These are phyloP conservation scores for Phalaenopsis hybrid DNA, from an alignment of 116 monocot species.

Conservation along the genomic window DNA sequence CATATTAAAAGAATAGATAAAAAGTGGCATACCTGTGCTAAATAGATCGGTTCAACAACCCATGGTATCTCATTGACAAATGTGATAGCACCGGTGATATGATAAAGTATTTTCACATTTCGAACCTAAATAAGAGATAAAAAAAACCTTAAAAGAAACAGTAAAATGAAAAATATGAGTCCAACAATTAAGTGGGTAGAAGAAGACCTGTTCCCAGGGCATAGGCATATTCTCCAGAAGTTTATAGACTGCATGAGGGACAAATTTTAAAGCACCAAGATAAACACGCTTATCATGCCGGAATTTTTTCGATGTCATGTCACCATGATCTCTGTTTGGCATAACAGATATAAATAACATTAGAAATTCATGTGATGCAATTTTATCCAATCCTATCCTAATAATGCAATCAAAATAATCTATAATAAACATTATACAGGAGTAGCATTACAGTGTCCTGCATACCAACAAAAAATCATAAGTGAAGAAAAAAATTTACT, in stretches of 20 bases:
- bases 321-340: slow-evolving; percentile 74
- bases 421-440: not conserved
- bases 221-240: slow-evolving; percentile 98
- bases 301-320: slow-evolving; percentile 95
- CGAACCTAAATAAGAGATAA: slow-evolving; percentile 56
- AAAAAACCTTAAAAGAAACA: not conserved
- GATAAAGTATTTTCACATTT: slow-evolving; percentile 89
- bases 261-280: slow-evolving; percentile 93
- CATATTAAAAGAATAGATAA: not conserved
- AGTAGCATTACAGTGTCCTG: not conserved
- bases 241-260: slow-evolving; percentile 97
- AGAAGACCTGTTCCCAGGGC: slow-evolving; percentile 91
- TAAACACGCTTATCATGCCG: slow-evolving; percentile 98
- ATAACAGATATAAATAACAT: not conserved
- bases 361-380: not conserved
- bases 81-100: slow-evolving; percentile 95
- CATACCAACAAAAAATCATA: not conserved
- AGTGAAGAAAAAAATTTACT: not conserved
- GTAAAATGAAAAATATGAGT: not conserved
- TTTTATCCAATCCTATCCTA: not conserved
- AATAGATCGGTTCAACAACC: slow-evolving; percentile 96
- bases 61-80: slow-evolving; percentile 98
- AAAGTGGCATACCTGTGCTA: slow-evolving; percentile 63
- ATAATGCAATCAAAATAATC: not conserved
- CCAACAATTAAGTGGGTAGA: not conserved